Evolutionary conservation across 2,329 filamentous ascomycete genomes (phyloP).

Genomic region (Diaporthe vexans): DNA sequence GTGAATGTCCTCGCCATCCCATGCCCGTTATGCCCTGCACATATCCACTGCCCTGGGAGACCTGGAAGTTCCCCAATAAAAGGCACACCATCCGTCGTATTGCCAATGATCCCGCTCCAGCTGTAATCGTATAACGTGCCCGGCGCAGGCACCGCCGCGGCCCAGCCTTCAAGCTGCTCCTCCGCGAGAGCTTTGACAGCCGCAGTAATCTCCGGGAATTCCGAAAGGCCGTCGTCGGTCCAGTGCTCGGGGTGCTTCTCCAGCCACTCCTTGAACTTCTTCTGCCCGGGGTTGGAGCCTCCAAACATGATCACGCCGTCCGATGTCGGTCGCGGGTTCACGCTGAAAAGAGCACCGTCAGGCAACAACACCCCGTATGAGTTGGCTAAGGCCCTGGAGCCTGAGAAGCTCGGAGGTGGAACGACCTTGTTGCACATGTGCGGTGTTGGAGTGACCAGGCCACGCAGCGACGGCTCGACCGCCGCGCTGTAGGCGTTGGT

Average conservation of each 20-base stretch:
- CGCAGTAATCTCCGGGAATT: slow-evolving; percentile 46
- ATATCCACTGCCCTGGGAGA: slow-evolving; percentile 60
- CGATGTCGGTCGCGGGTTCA: slow-evolving; percentile 50
- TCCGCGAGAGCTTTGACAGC: slow-evolving; percentile 47
- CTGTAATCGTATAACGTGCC: slow-evolving; percentile 47
- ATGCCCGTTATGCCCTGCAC: slow-evolving; percentile 64
- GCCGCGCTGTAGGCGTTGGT: slow-evolving; percentile 43
- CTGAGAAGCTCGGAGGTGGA: slow-evolving; percentile 23
- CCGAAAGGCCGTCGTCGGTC: slow-evolving; percentile 49
- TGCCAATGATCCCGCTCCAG: slow-evolving; percentile 23
- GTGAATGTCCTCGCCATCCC: slow-evolving; percentile 61
- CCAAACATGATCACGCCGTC: slow-evolving; percentile 52
- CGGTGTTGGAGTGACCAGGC: slow-evolving; percentile 42
- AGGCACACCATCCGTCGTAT: slow-evolving; percentile 56
- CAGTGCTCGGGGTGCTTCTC: slow-evolving; percentile 48
- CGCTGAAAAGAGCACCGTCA: slow-evolving; percentile 49
- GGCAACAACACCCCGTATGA: slow-evolving; percentile 51
- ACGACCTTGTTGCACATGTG: slow-evolving; percentile 45
- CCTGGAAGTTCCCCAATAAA: slow-evolving; percentile 58
- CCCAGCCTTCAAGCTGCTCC: slow-evolving; percentile 48
- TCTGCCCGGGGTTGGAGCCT: slow-evolving; percentile 51
- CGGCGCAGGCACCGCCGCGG: slow-evolving; percentile 45
- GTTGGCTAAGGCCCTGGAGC: slow-evolving; percentile 43
- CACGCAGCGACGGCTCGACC: slow-evolving; percentile 42
- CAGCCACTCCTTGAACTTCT: slow-evolving; percentile 49